Conservation (phyloP, 768 basidiomycete species). For the Boletus vermiculosoides region DNA sequence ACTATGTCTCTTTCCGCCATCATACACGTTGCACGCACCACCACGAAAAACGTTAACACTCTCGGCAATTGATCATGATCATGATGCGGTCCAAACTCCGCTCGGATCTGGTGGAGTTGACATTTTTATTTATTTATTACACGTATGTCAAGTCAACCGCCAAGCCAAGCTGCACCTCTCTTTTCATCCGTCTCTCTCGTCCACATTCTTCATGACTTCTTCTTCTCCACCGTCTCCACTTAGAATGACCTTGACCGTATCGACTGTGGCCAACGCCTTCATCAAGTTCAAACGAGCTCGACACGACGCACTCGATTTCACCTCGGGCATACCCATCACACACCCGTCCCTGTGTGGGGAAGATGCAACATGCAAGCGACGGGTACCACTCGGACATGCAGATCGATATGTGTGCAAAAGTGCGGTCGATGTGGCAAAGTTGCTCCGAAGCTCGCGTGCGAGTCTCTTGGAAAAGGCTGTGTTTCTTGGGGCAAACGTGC, state of each 20-base stretch:
- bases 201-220: slow-evolving; percentile 12
- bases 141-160: not conserved
- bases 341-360: slow-evolving; percentile 34
- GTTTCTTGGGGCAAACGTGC: slow-evolving; percentile 52
- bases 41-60: not conserved
- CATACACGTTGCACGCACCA: slow-evolving; percentile 12
- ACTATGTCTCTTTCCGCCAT: not conserved
- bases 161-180: not conserved
- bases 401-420: slow-evolving; percentile 58
- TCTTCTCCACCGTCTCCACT: slow-evolving; percentile 25
- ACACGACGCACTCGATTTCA: slow-evolving; percentile 34
- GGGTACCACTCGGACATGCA: slow-evolving; percentile 34
- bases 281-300: slow-evolving; percentile 48
- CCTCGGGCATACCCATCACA: slow-evolving; percentile 40
- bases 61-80: not conserved
- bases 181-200: not conserved
- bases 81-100: slow-evolving; percentile 22
- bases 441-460: slow-evolving; percentile 55
- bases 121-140: slow-evolving; percentile 7
- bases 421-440: slow-evolving; percentile 57
- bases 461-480: slow-evolving; percentile 50
- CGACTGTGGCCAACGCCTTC: slow-evolving; percentile 52
- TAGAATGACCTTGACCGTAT: slow-evolving; percentile 23
- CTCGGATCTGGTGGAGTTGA: not conserved
- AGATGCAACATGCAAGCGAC: slow-evolving; percentile 25